Base-by-base conservation (phyloP, 306 rosid species). In the Vigna unguiculata region DNA sequence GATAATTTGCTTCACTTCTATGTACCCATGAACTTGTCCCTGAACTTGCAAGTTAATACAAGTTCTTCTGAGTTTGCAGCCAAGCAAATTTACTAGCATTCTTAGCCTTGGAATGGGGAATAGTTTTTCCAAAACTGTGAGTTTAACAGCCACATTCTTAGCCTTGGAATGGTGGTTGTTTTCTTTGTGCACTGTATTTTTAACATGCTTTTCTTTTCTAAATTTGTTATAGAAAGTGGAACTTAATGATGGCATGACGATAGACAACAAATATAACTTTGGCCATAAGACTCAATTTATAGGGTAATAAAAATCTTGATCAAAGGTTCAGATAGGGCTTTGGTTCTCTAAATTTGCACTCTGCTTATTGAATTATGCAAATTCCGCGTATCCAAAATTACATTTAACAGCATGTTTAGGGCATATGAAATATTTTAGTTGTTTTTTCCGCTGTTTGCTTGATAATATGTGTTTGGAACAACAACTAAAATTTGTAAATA, bases 221-320 rank as follows among this genome's bases (percentile, higher is more conserved):
- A 7, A 40, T 36, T 36, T 74, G 59, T 48, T 19, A 49, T 71
- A 47, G 59, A 67, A 40, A 48, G 45, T 28, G 11, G 62, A 75
- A 67, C 10, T 43, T 77, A 65, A 40, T 57, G 45, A 53, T 34
- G 32, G 25, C n/a, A 21, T 22, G 24, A 43, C 24, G 8, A 0
- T 63, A 19, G 66, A 30, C 19, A 62, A 15, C 0, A 20, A 62
- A 75, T 43, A 2, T 51, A 68, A 57, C 28, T 74, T 54, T 61
- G 41, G 38, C 54, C 40, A n/a, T 45, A 53, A 17, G 67, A 65
- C 57, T 60, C 24, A 53, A 47, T 28, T 34, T 79, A 19, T 17
- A 15, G 11, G 76, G 10, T 28, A 75, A 72, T 64, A 11, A 57
- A 67, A 74, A 55, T 38, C 69, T 41, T 60, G 24, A 59, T 78